These are phyloP conservation scores for Dryadomyces quercus-mongolicae DNA, from an alignment of 2,329 filamentous ascomycete genomes.

Conservation along the genomic window DNA sequence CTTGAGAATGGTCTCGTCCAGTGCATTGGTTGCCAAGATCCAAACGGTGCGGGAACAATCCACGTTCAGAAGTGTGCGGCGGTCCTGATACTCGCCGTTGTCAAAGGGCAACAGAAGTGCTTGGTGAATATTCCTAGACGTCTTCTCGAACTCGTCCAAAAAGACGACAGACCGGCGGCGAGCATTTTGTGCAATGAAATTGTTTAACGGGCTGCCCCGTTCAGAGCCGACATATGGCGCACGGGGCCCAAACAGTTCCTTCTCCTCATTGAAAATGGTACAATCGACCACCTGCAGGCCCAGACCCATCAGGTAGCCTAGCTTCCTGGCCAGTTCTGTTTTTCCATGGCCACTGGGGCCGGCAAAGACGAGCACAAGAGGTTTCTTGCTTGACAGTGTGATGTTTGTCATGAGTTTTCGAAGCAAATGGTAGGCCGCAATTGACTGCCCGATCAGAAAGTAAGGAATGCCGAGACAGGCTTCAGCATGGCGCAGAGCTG, in stretches of 20 bases:
- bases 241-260: conserved; percentile 7
- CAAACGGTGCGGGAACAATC: conserved; percentile 8
- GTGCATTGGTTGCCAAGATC: conserved; percentile 8
- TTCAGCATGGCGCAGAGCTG: conserved; percentile 1
- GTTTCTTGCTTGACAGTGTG: conserved; percentile 1
- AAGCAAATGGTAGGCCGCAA: conserved; percentile 3
- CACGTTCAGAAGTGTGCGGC: not conserved
- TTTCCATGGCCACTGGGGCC: conserved; percentile 10
- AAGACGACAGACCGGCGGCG: conserved; percentile 3
- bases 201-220: conserved; percentile 7
- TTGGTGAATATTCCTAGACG: conserved; percentile 3
- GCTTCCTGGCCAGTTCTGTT: conserved; percentile 7
- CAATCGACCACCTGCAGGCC: conserved; percentile 7
- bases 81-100: conserved; percentile 8
- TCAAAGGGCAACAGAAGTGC: conserved; percentile 7
- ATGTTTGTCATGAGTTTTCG: conserved; percentile 7
- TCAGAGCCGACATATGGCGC: conserved; percentile 5
- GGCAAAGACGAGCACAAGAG: conserved; percentile 7
- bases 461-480: conserved; percentile 4
- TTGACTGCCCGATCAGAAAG: conserved; percentile 5
- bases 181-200: conserved; percentile 2
- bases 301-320: conserved; percentile 4
- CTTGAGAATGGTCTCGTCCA: conserved; percentile 4
- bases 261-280: conserved; percentile 6
- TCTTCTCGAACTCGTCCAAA: conserved; percentile 10